These are phyloP conservation scores for Zygnema cylindricum DNA, from an alignment of 139 green algal species.

Conservation along the genomic window DNA sequence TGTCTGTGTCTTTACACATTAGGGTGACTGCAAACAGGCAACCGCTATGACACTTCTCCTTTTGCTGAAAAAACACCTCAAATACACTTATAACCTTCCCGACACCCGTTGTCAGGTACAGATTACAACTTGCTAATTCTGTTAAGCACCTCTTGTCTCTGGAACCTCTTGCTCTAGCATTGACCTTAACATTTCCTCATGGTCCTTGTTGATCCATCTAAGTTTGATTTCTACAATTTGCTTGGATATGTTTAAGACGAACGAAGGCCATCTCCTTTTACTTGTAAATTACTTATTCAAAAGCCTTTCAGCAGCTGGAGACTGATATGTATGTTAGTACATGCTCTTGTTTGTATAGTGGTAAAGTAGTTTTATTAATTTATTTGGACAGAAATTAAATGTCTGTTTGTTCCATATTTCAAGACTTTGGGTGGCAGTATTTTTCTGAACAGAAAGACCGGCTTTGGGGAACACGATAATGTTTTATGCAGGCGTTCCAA, in stretches of 20 bases:
- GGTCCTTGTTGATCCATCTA: background rate
- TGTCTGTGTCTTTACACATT: background rate
- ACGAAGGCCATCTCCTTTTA: background rate
- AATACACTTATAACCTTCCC: conserved; percentile 33
- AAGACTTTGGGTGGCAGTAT: background rate
- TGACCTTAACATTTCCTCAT: too few species aligned
- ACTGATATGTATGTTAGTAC: background rate
- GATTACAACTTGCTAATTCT: background rate
- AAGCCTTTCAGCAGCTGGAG: background rate
- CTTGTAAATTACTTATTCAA: background rate
- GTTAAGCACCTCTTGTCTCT: background rate
- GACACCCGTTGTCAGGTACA: conserved; percentile 49
- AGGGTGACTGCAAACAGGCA: conserved; percentile 29
- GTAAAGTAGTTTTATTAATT: background rate
- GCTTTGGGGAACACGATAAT: background rate
- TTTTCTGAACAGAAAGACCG: background rate
- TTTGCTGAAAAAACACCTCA: conserved; percentile 51
- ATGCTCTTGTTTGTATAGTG: background rate
- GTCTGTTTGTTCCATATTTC: background rate
- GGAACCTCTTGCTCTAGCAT: too few species aligned
- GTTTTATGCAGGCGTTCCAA: background rate
- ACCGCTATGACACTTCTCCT: conserved; percentile 47
- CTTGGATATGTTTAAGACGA: background rate
- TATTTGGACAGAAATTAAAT: background rate
- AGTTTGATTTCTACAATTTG: background rate